phyloP scores from a whole-genome alignment of 345 rosid species.

The Fremontodendron californicum region DNA sequence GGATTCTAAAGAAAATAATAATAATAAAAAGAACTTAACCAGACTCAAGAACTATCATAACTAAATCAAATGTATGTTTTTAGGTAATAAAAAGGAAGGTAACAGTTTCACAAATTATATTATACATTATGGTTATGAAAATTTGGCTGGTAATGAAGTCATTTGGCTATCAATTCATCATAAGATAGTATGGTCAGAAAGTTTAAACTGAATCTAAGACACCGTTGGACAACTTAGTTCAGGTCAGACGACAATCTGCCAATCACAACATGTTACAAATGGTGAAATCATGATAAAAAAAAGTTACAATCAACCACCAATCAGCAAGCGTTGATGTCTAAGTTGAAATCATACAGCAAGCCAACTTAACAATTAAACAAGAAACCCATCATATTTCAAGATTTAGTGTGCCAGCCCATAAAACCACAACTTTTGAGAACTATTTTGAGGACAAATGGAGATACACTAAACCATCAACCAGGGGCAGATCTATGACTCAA shows the following conservation, averaged over 20 bases:
- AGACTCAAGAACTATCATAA: background rate
- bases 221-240: background rate
- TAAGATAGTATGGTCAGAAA: background rate
- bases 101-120: background rate
- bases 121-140: background rate
- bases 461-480: background rate
- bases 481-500: background rate
- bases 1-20: constrained; percentile 1
- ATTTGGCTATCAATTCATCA: background rate
- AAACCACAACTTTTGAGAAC: background rate
- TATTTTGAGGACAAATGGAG: background rate
- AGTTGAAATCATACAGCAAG: background rate
- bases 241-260: background rate
- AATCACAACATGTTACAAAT: background rate
- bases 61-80: background rate
- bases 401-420: constrained; percentile 6
- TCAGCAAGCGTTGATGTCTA: background rate
- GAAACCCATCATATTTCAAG: constrained; percentile 4
- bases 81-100: background rate
- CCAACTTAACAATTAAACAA: background rate
- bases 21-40: background rate
- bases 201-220: background rate
- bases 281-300: background rate
- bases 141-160: background rate
- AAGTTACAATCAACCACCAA: background rate